These are phyloP conservation scores for Aureobasidium uvarum DNA, from an alignment of 2,329 filamentous ascomycete species.

Conservation along the genomic window DNA sequence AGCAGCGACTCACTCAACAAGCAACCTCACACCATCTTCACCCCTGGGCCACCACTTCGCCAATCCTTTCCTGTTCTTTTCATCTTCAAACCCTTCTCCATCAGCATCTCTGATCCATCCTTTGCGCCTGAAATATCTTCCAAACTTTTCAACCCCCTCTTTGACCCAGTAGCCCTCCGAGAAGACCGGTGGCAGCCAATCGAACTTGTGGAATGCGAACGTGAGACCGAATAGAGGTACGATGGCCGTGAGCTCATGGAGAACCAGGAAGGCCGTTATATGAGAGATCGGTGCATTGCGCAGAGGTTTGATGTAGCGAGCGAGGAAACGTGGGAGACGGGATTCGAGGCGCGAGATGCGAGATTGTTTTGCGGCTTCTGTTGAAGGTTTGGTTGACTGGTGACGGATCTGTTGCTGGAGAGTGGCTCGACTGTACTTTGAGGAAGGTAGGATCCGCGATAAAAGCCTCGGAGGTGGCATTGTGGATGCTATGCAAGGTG, in stretches of 20 bases:
- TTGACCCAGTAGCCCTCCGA: slow-evolving; percentile 55
- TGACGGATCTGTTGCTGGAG: slow-evolving; percentile 3
- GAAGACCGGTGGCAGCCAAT: slow-evolving; percentile 64
- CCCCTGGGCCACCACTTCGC: slow-evolving; percentile 25
- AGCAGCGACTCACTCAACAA: slow-evolving; percentile 50
- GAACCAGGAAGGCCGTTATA: slow-evolving; percentile 77
- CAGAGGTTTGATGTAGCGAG: slow-evolving; percentile 66
- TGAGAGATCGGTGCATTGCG: slow-evolving; percentile 77
- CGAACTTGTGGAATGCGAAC: slow-evolving; percentile 73
- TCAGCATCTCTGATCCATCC: slow-evolving; percentile 67
- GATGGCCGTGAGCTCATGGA: slow-evolving; percentile 90
- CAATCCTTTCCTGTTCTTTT: background rate
- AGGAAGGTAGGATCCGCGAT: background rate
- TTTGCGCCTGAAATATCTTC: slow-evolving; percentile 72
- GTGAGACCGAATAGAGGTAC: slow-evolving; percentile 74
- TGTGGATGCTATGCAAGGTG: background rate
- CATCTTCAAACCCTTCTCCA: slow-evolving; percentile 30
- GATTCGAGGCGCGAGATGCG: slow-evolving; percentile 40
- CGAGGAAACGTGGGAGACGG: slow-evolving; percentile 62
- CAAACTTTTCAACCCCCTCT: slow-evolving; percentile 70
- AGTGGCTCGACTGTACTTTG: background rate
- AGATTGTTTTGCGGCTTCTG: background rate
- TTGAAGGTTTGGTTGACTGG: background rate
- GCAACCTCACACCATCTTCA: slow-evolving; percentile 50
- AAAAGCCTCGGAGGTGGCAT: slow-evolving; percentile 8